A percentile compares a stretch with the other conserved stretches of the same genome.
Conservation (phyloP, 768 basidiomycete genomes). For the Ramaria sp. region DNA sequence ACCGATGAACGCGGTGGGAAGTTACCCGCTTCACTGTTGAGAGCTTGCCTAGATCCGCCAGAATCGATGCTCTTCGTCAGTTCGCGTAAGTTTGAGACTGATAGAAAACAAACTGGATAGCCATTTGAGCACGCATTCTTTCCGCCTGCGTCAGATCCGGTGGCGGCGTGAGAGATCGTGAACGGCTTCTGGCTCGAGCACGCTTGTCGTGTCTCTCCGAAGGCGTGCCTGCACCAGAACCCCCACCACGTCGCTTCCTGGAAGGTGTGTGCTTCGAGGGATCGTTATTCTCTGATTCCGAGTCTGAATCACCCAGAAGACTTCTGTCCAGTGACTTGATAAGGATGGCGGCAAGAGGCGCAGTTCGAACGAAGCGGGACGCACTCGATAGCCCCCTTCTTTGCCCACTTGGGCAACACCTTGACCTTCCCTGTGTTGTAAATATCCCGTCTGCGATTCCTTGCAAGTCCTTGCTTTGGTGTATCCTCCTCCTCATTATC, state of each 20-base stretch:
- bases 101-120: constrained; percentile 41
- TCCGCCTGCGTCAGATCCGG: constrained; percentile 47
- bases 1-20: constrained; percentile 37
- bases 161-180: constrained; percentile 68
- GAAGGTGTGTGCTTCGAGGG: neutral
- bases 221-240: constrained; percentile 26
- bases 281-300: neutral
- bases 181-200: constrained; percentile 45
- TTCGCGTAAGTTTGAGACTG: neutral
- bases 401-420: constrained; percentile 1
- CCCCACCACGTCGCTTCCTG: neutral
- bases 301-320: neutral
- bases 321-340: constrained; percentile 1
- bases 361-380: neutral
- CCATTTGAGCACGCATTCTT: constrained; percentile 42
- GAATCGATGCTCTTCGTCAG: neutral
- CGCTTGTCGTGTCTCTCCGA: constrained; percentile 37
- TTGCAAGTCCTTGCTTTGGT: neutral
- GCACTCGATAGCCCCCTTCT: neutral
- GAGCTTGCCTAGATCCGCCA: constrained; percentile 30
- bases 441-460: neutral
- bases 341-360: neutral
- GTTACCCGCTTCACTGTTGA: constrained; percentile 29
- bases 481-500: constrained; percentile 16
- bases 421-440: neutral